Evolutionary conservation across 1,284 basidiomycete genomes (phyloP).

Genomic region (Fomitopsis schrenkii): DNA sequence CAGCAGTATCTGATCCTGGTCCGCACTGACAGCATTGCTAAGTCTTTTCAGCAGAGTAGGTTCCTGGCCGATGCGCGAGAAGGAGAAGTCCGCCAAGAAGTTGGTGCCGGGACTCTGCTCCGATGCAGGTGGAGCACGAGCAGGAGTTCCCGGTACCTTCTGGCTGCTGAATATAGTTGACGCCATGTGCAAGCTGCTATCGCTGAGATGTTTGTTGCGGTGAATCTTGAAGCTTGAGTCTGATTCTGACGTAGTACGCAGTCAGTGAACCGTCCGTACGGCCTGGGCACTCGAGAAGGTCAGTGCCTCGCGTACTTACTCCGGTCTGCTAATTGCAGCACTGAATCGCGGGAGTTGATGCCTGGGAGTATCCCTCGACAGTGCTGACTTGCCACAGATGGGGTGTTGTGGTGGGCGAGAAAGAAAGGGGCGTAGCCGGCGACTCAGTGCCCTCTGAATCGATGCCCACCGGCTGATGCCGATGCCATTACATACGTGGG

Average conservation of each 20-base stretch:
- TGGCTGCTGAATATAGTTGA: background rate
- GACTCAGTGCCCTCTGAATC: background rate
- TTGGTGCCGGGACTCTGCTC: constrained; percentile 3
- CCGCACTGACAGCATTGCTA: background rate
- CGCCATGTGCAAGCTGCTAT: background rate
- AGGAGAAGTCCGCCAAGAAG: constrained; percentile 16
- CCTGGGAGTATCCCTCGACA: background rate
- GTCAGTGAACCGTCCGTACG: background rate
- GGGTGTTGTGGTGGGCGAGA: background rate
- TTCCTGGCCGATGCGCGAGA: constrained; percentile 17
- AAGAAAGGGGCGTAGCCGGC: background rate
- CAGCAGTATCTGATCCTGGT: constrained; percentile 1
- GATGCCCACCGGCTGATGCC: background rate
- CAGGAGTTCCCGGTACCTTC: background rate
- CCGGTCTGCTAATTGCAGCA: background rate
- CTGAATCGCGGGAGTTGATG: background rate
- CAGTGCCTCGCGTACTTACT: background rate
- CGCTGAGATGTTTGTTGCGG: background rate
- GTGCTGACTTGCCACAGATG: background rate
- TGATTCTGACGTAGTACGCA: background rate
- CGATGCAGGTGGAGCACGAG: background rate
- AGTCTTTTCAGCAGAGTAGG: constrained; percentile 18
- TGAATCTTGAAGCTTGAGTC: background rate
- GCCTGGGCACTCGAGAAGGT: too few species aligned
- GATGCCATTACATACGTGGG: background rate